A percentile compares a stretch with the other conserved stretches of the same genome.
These are phyloP conservation scores for Claviceps maximensis DNA, from an alignment of 2,329 filamentous ascomycete species.

Conservation along the genomic window DNA sequence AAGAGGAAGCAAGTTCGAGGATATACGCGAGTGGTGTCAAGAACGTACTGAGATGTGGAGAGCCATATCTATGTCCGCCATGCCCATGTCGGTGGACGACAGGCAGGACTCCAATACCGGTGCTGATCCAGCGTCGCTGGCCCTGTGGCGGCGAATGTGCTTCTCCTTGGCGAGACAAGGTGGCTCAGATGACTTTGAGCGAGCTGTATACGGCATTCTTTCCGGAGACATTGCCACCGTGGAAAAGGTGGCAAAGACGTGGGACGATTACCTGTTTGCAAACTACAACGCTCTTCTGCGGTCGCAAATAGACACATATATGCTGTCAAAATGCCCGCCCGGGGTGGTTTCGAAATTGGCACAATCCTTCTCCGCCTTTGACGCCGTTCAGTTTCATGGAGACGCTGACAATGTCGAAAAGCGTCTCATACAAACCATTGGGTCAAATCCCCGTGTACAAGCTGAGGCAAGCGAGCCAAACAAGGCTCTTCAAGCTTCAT, in stretches of 20 bases:
- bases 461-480: slow-evolving; percentile 50
- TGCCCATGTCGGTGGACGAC: slow-evolving; percentile 43
- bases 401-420: slow-evolving; percentile 38
- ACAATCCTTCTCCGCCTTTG: slow-evolving; percentile 49
- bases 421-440: slow-evolving; percentile 47
- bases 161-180: slow-evolving; percentile 57
- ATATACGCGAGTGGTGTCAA: slow-evolving; percentile 75
- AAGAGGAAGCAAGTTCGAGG: slow-evolving; percentile 59
- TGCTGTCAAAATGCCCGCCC: slow-evolving; percentile 41
- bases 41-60: slow-evolving; percentile 83
- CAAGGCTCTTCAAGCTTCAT: slow-evolving; percentile 64
- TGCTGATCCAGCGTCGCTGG: slow-evolving; percentile 29
- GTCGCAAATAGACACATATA: slow-evolving; percentile 63
- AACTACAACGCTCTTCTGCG: slow-evolving; percentile 79
- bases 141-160: slow-evolving; percentile 70
- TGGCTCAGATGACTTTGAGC: slow-evolving; percentile 63
- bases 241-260: slow-evolving; percentile 59
- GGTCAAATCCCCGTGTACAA: slow-evolving; percentile 39
- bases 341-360: slow-evolving; percentile 39
- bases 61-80: slow-evolving; percentile 65
- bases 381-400: slow-evolving; percentile 50
- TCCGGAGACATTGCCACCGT: slow-evolving; percentile 72
- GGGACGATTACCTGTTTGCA: slow-evolving; percentile 79
- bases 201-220: slow-evolving; percentile 82
- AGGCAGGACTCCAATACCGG: slow-evolving; percentile 21